A percentile compares a stretch with the other conserved stretches of the same genome.
Evolutionary conservation across 208 protist species (phyloP).

Genomic region (Leishmania guyanensis): DNA sequence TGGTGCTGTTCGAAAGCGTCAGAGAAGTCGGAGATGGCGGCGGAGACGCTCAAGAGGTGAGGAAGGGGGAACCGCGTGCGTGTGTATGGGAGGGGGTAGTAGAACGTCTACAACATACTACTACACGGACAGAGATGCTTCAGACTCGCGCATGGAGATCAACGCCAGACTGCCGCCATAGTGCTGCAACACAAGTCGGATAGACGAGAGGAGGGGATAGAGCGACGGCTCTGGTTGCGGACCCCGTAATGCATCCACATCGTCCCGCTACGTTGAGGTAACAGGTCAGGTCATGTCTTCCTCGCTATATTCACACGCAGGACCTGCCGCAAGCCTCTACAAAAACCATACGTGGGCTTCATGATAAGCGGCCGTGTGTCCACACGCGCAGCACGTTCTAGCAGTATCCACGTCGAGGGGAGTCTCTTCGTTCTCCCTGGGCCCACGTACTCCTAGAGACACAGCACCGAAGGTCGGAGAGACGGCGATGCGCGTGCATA

Average conservation of each 20-base stretch:
- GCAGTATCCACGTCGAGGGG: background rate
- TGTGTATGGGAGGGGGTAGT: background rate
- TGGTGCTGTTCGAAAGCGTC: background rate
- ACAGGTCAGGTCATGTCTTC: background rate
- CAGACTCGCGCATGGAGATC: background rate
- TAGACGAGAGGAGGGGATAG: background rate
- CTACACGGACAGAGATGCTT: background rate
- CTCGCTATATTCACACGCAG: background rate
- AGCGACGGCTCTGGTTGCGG: background rate
- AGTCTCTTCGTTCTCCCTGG: background rate
- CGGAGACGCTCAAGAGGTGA: background rate
- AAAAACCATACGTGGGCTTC: background rate
- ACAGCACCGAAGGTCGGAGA: background rate
- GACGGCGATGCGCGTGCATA: background rate
- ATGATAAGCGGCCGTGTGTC: background rate
- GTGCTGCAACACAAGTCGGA: background rate
- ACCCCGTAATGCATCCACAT: background rate
- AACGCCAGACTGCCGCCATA: background rate
- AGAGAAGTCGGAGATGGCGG: background rate
- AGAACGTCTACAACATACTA: background rate
- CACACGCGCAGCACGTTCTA: too few species aligned
- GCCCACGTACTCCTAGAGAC: background rate
- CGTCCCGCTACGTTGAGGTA: background rate
- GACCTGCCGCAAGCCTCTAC: background rate
- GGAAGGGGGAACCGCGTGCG: background rate